Base-by-base conservation (phyloP, 768 basidiomycete genomes). In the Podaxis sp. region DNA sequence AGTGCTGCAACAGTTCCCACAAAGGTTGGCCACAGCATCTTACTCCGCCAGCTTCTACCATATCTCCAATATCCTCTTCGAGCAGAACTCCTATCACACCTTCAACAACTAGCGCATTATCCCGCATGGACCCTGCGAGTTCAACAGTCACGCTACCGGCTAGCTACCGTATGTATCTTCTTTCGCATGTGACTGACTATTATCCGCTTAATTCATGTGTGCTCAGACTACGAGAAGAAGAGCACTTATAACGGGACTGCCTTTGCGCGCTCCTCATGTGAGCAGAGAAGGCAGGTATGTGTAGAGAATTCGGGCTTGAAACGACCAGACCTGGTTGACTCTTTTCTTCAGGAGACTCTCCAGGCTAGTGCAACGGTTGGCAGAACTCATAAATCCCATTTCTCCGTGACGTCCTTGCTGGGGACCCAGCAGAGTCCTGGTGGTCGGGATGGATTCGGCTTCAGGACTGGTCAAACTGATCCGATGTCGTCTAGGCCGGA, bases 311-410 rank as follows among this genome's bases (percentile, higher is more conserved):
- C 12, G 10, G 20, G 10, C 13, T 7, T 24, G 12, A 28, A 6
- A 13, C 20, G 49, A 50, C 11, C 24, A 24, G 11, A 28, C 24
- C 4, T 17, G 24, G 12, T 44, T 28, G 38, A 33, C 20, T 38
- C 15, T 30, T 24, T 15, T 26, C 22, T 40, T 38, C 24, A 60
- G 59, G 58, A 59, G 20, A 17, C 48, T 13, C 20, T 15, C 17
- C 33, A 49, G 8, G 46, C 48, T 51, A 51, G 40, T 1, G 37
- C 49, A 13, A 60, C 33, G 2, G 40, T 53, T 10, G 28, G 51
- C 22, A 38, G 26, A 28, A 17, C 51, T 1, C 59, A 60, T 17
- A 60, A 60, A 44, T 30, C 59, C 22, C 52, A 60, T 8, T 52
- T 60, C n/a, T 60, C 59, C 2, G n/a, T 60, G 1, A 10, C 59